A percentile compares a stretch with the other conserved stretches of the same genome.
These are phyloP conservation scores for Pseudocercospora ulei DNA, from an alignment of 2,329 filamentous ascomycete species.

Conservation along the genomic window DNA sequence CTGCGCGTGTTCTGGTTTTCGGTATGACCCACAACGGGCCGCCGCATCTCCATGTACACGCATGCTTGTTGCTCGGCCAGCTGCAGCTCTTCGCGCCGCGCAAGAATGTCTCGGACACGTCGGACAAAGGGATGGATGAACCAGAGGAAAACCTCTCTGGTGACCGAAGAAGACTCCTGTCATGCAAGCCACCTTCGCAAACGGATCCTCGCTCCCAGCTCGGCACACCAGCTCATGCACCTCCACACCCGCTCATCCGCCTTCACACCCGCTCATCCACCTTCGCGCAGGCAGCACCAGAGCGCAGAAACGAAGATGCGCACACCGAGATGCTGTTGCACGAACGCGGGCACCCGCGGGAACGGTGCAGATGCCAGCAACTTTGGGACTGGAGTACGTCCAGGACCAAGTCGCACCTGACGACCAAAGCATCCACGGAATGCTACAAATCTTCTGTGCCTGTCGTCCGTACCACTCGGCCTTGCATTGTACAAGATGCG, in stretches of 20 bases:
- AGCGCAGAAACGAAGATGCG: conserved; percentile 5
- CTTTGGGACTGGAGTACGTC: conserved; percentile 18
- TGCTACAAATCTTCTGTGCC: conserved; percentile 15
- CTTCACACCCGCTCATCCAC: too few relatives aligned
- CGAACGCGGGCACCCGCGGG: conserved; percentile 13
- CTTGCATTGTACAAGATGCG: conserved; percentile 12
- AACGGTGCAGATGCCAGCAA: conserved; percentile 14
- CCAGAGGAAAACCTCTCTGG: too few relatives aligned
- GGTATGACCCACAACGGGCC: conserved; percentile 12
- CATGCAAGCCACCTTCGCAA: too few relatives aligned
- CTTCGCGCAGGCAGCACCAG: conserved; percentile 6
- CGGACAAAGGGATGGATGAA: background rate
- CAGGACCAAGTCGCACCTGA: conserved; percentile 18
- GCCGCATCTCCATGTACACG: conserved; percentile 6
- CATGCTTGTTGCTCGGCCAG: background rate
- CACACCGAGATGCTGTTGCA: conserved; percentile 14
- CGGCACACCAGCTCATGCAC: too few relatives aligned
- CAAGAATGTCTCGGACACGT: conserved; percentile 2
- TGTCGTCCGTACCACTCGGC: conserved; percentile 14
- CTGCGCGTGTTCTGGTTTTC: conserved; percentile 6
- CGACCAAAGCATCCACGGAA: conserved; percentile 15
- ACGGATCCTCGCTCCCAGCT: too few relatives aligned
- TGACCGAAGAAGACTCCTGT: too few relatives aligned
- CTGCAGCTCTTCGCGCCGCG: background rate
- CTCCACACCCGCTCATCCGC: too few relatives aligned